Conservation (phyloP, 192 early-diverging fungal genomes). For the Lunasporangiospora selenospora region DNA sequence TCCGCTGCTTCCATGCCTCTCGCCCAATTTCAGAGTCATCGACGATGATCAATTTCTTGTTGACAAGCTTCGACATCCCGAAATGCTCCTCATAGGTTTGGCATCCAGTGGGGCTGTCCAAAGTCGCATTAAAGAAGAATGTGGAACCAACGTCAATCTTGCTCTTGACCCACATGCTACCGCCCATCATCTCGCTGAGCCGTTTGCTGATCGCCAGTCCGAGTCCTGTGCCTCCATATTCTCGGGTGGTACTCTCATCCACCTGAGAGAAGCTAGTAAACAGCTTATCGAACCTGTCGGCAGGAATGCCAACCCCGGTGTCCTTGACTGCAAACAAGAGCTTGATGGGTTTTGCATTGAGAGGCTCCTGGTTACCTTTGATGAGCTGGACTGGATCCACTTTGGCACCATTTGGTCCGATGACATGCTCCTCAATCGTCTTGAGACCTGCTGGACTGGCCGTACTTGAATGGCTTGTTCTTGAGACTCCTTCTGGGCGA, state of each 20-base stretch:
- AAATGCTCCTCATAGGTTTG: constrained; percentile 38
- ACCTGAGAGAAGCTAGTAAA: constrained; percentile 73
- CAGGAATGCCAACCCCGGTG: constrained; percentile 70
- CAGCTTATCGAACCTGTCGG: constrained; percentile 57
- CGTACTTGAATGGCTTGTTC: too few species aligned
- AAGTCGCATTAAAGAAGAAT: constrained; percentile 56
- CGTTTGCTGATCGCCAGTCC: constrained; percentile 73
- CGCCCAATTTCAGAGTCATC: constrained; percentile 28
- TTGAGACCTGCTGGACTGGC: too few species aligned
- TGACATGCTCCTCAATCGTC: background rate
- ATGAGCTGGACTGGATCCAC: background rate
- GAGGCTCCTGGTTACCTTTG: background rate
- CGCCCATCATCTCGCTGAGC: constrained; percentile 70
- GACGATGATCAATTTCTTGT: constrained; percentile 35
- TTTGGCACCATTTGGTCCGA: background rate
- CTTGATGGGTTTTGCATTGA: constrained; percentile 15
- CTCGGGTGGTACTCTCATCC: constrained; percentile 62
- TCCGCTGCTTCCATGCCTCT: constrained; percentile 33
- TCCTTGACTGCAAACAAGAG: constrained; percentile 55
- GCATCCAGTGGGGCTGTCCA: constrained; percentile 38
- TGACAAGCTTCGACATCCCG: constrained; percentile 25
- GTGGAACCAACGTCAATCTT: constrained; percentile 58
- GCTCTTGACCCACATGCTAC: constrained; percentile 64
- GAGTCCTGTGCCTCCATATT: constrained; percentile 68
- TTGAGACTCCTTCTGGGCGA: too few species aligned